phyloP scores from a whole-genome alignment of 1,284 basidiomycete species.

The Coniophora puteana region DNA sequence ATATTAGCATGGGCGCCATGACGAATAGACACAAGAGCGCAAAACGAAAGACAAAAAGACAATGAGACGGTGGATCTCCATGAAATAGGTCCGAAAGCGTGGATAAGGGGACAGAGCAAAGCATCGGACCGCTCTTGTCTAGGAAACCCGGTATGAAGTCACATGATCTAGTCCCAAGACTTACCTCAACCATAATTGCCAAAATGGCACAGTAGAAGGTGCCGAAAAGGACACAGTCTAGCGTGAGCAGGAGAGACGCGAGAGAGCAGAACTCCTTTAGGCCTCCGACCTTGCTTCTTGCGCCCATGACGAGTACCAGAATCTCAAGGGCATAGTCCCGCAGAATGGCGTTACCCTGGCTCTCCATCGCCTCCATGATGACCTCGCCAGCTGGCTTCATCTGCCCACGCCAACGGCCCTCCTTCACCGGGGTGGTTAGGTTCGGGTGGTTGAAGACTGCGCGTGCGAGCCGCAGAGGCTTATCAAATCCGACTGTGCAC shows the following conservation, averaged over 20 bases:
- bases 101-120: constrained; percentile 1
- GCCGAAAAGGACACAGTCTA: constrained; percentile 88
- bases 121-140: constrained; percentile 11
- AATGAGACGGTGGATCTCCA: constrained; percentile 5
- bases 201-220: constrained; percentile 90
- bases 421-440: constrained; percentile 49
- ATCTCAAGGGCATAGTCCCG: constrained; percentile 94
- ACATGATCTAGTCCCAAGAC: constrained; percentile 28
- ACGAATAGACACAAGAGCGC: constrained; percentile 2
- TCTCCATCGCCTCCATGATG: constrained; percentile 79
- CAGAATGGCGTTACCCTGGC: constrained; percentile 81
- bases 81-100: background rate
- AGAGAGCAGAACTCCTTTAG: constrained; percentile 94
- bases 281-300: constrained; percentile 85
- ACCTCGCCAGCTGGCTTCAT: constrained; percentile 82
- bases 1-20: no score
- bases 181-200: constrained; percentile 91
- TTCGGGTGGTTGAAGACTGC: constrained; percentile 90
- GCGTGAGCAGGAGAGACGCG: constrained; percentile 79
- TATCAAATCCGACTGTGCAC: constrained; percentile 97
- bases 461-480: constrained; percentile 88
- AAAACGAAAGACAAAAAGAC: background rate
- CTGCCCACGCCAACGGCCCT: constrained; percentile 38
- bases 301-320: constrained; percentile 84
- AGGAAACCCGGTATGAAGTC: constrained; percentile 15